phyloP scores from a whole-genome alignment of 768 basidiomycete genomes.

The Daedaleopsis sinensis region DNA sequence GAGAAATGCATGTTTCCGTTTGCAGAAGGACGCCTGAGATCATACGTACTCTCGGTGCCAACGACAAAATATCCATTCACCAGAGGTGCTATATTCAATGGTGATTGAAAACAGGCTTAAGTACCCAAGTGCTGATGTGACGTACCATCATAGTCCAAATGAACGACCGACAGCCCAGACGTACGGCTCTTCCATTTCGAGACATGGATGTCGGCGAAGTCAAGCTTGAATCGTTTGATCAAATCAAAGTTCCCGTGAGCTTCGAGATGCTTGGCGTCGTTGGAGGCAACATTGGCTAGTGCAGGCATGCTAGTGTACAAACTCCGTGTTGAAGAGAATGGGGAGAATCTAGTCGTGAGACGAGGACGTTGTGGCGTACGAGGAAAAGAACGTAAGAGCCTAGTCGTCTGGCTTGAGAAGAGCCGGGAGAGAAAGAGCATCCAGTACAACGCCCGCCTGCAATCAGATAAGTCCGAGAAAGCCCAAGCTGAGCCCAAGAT shows the following conservation, averaged over 20 bases:
- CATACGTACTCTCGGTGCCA: constrained; percentile 78
- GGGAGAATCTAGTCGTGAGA: constrained; percentile 7
- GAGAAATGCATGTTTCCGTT: neutral
- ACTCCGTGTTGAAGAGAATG: neutral
- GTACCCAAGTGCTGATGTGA: constrained; percentile 10
- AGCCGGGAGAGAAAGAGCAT: constrained; percentile 22
- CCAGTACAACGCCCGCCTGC: constrained; percentile 11
- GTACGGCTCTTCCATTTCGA: constrained; percentile 89
- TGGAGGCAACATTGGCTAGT: constrained; percentile 6
- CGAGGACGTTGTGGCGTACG: constrained; percentile 7
- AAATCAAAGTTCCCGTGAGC: constrained; percentile 82
- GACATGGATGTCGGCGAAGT: constrained; percentile 77
- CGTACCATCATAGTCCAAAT: constrained; percentile 87
- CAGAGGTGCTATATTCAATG: constrained; percentile 63
- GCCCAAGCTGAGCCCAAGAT: neutral
- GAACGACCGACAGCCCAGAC: constrained; percentile 88
- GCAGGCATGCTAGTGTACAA: constrained; percentile 24
- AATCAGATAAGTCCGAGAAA: constrained; percentile 1
- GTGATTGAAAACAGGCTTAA: neutral
- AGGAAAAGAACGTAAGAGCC: constrained; percentile 18
- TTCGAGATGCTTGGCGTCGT: neutral
- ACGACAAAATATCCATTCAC: constrained; percentile 92
- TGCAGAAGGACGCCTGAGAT: neutral
- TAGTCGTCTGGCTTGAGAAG: constrained; percentile 16
- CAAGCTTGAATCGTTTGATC: constrained; percentile 71